Evolutionary conservation across 495 filamentous ascomycete genomes (phyloP).

Genomic region (Talaromyces proteolyticus): DNA sequence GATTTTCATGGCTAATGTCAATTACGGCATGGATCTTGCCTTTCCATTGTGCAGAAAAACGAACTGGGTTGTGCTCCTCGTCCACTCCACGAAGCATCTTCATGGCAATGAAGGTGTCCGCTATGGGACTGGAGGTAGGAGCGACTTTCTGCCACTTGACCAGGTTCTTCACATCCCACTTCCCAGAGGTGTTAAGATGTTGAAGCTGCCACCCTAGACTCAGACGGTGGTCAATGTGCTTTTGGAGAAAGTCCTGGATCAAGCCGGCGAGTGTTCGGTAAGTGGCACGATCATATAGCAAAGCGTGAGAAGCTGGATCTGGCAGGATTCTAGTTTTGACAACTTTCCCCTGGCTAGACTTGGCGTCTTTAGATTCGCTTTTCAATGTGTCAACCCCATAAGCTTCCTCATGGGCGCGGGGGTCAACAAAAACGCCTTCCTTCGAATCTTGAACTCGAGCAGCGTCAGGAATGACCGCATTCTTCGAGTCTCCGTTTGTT

Average conservation of each 20-base stretch:
- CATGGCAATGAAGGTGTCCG: conserved; percentile 71
- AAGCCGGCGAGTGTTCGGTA: conserved; percentile 73
- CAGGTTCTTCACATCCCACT: conserved; percentile 98
- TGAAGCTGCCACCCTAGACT: conserved; percentile 86
- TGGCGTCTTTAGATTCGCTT: conserved; percentile 10
- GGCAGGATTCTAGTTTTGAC: conserved; percentile 71
- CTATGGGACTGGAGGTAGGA: conserved; percentile 73
- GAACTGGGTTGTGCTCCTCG: conserved; percentile 69
- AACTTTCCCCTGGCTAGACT: conserved; percentile 30
- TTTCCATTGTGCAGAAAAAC: conserved; percentile 65
- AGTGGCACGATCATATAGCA: conserved; percentile 74
- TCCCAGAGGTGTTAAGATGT: conserved; percentile 77
- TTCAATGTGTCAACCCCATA: conserved; percentile 17
- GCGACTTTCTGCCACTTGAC: conserved; percentile 78
- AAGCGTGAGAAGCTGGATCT: conserved; percentile 71
- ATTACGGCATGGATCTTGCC: conserved; percentile 67
- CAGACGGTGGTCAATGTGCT: conserved; percentile 70
- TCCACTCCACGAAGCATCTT: conserved; percentile 88
- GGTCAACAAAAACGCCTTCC: conserved; percentile 6
- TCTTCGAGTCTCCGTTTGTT: conserved; percentile 28
- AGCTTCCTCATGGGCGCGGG: conserved; percentile 18
- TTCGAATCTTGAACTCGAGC: conserved; percentile 27
- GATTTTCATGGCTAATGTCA: conserved; percentile 82
- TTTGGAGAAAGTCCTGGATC: conserved; percentile 72
- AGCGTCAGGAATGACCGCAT: conserved; percentile 39